Evolutionary conservation across 495 filamentous ascomycete genomes (phyloP).

Genomic region (Podospora pseudocomata): DNA sequence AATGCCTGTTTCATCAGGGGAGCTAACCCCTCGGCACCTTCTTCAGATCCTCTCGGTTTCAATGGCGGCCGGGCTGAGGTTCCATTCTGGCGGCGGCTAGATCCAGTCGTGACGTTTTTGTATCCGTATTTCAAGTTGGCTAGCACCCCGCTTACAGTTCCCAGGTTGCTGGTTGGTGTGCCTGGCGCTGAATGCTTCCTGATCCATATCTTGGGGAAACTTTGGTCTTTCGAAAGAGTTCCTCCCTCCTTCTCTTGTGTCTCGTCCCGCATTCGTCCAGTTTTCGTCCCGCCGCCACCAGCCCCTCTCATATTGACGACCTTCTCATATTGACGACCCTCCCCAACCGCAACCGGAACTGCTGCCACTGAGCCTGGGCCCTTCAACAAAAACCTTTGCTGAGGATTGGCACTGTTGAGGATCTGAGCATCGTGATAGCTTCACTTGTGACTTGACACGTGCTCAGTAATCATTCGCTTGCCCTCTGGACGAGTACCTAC

Average conservation of each 20-base stretch:
- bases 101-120: background rate
- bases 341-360: background rate
- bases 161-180: background rate
- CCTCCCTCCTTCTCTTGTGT: background rate
- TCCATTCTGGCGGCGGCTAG: background rate
- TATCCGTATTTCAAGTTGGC: background rate
- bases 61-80: background rate
- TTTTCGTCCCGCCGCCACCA: background rate
- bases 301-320: background rate
- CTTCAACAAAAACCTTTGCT: background rate
- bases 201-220: background rate
- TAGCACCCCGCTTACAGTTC: background rate
- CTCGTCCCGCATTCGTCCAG: conserved; percentile 4
- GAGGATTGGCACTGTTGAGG: background rate
- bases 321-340: background rate
- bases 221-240: background rate
- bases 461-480: background rate
- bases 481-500: background rate
- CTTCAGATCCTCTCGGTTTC: background rate
- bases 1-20: background rate
- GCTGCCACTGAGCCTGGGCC: background rate
- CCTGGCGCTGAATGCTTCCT: background rate
- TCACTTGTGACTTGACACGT: background rate
- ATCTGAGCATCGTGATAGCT: background rate
- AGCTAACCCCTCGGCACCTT: background rate